Conservation (phyloP, 2,329 filamentous ascomycete species). For the Colletotrichum limetticola region DNA sequence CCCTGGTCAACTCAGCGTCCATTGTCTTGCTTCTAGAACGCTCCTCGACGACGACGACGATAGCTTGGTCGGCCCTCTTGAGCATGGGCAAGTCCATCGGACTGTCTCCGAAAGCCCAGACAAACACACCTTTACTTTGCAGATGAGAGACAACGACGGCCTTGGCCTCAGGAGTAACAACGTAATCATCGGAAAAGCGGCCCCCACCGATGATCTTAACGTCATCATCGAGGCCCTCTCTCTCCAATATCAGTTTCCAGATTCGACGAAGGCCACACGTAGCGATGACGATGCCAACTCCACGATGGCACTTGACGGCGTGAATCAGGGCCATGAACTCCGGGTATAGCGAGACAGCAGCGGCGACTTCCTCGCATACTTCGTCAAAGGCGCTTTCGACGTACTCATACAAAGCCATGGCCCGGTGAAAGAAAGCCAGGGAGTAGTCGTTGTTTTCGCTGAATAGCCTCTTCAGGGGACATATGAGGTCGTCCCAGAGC, state of each 20-base stretch:
- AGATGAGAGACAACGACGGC: slow-evolving; percentile 56
- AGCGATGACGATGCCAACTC: slow-evolving; percentile 60
- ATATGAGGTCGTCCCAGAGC: neutral
- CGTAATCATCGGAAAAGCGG: slow-evolving; percentile 55
- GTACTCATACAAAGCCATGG: slow-evolving; percentile 63
- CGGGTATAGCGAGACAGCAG: slow-evolving; percentile 52
- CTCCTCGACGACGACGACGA: slow-evolving; percentile 65
- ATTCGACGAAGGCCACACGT: slow-evolving; percentile 64
- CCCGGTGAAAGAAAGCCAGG: slow-evolving; percentile 66
- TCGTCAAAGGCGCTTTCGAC: slow-evolving; percentile 51
- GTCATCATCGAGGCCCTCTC: slow-evolving; percentile 48
- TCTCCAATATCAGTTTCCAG: slow-evolving; percentile 65
- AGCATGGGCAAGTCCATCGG: slow-evolving; percentile 69
- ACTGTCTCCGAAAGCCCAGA: slow-evolving; percentile 71
- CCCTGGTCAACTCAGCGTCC: slow-evolving; percentile 54
- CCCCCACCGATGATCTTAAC: slow-evolving; percentile 65
- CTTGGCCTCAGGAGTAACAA: slow-evolving; percentile 63
- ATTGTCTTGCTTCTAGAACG: slow-evolving; percentile 60
- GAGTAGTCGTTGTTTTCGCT: slow-evolving; percentile 58
- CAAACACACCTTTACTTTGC: slow-evolving; percentile 44
- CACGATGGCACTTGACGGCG: slow-evolving; percentile 39
- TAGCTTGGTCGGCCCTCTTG: slow-evolving; percentile 58
- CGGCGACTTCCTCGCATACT: slow-evolving; percentile 57
- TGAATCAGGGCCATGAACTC: slow-evolving; percentile 59
- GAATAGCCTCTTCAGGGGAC: slow-evolving; percentile 58